Evolutionary conservation across 768 basidiomycete genomes (phyloP), one percentile per base, ranked within the genome.

Genomic region (Tulasnella sp.): DNA sequence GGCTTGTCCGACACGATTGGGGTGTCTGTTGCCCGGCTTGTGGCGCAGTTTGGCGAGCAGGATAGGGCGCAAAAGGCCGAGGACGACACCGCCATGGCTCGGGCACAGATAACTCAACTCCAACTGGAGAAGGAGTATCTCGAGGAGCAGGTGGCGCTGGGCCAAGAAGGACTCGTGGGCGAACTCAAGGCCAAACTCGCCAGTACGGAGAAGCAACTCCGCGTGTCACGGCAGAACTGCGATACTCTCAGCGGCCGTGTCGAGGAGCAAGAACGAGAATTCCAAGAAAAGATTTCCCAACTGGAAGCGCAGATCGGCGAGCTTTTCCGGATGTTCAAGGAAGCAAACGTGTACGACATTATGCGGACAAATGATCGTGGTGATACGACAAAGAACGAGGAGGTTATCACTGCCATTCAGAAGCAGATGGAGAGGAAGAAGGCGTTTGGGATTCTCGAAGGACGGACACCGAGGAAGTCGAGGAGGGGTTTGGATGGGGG

Each of bases 221-320:
- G 72, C 23, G 72, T 79, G n/a, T 88, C 88, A 7, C 77, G 92
- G 39, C 85, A 86, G 56, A 89, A 82, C 9, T 85, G 81, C 14
- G 74, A 79, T 27, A 75, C 83, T 48, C 72, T 96, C 8, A 84
- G 89, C 64, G 78, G 77, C 15, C 86, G 89, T 64, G 70, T 96
- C 53, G 82, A 80, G 62, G 76, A 77, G 37, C 86, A 92, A 70
- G 86, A 83, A 67, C 67, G 72, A 14, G 80, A 78, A 12, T 92
- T 92, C 65, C 86, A 93, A 65, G 86, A 90, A 57, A 81, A 81
- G 63, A 89, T 97, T 57, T 75, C 79, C 3, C 87, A 94, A 67
- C 80, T 94, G 12, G 91, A 96, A 66, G 77, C 83, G 11, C 88
- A 96, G 72, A 93, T 94, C 60, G 80, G 86, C 76, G 92, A 96